phyloP scores from a whole-genome alignment of 331 rosid genomes.

The Malus hybrid region DNA sequence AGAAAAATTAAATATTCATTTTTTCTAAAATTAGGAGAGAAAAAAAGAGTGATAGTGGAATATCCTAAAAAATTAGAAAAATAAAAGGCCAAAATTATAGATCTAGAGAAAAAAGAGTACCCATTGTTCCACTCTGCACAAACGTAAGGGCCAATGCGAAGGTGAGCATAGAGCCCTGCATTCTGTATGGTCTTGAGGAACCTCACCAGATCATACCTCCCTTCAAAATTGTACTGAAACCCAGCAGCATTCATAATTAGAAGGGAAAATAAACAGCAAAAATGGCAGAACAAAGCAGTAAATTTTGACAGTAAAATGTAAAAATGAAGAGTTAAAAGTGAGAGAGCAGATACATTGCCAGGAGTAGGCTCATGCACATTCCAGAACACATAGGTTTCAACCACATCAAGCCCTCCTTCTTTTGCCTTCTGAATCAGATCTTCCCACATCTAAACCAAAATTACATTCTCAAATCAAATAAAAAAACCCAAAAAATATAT shows the following conservation, averaged over 20 bases:
- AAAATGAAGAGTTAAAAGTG: neutral
- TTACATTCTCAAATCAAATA: conserved; percentile 20
- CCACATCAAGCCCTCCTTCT: conserved; percentile 90
- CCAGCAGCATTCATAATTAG: conserved; percentile 9
- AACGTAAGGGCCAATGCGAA: conserved; percentile 98
- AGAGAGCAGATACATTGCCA: conserved; percentile 56
- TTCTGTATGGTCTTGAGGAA: conserved; percentile 77
- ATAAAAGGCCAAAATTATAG: neutral
- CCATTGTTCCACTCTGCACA: conserved; percentile 99
- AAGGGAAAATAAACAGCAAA: neutral
- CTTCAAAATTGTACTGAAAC: conserved; percentile 86
- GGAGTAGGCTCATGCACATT: conserved; percentile 95
- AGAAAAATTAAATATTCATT: neutral
- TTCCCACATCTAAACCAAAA: conserved; percentile 81
- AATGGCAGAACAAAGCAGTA: neutral
- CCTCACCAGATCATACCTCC: conserved; percentile 83
- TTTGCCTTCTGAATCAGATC: conserved; percentile 92
- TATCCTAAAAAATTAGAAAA: neutral
- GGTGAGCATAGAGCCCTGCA: conserved; percentile 90
- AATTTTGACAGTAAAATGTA: neutral
- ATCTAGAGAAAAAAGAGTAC: conserved; percentile 30
- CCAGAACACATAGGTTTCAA: conserved; percentile 97
- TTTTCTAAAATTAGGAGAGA: too few relatives aligned
- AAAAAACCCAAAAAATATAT: neutral
- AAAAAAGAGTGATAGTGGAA: too few relatives aligned